Evolutionary conservation across 2,329 filamentous ascomycete species (phyloP), one percentile per base, ranked within the genome.

Genomic region (Aphanoascus verrucosus): DNA sequence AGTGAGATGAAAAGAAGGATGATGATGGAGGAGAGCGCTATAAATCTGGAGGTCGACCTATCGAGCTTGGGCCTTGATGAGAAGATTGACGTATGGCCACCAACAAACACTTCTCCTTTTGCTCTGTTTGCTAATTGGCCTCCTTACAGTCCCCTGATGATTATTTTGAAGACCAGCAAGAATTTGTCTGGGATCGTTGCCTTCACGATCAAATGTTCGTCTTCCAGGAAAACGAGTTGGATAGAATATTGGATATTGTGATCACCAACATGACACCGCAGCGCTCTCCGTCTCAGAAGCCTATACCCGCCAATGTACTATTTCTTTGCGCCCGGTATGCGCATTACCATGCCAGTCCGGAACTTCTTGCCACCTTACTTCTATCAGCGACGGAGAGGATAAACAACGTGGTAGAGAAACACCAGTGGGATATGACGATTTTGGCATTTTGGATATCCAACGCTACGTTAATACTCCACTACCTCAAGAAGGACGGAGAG

Each of bases 361-460:
- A 96, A 58, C 77, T 98, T 8, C 74, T 98, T 8, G 84, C 82
- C 15, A 85, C 85, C 42, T 79, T 97, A 23, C 79, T 98, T 14
- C 77, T 86, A 23, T 84, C 85, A 35, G 88, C 93, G 37, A 94
- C 94, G 79, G 88, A 94, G 64, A 93, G 91, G 69, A 97, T 98
- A 63, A 97, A 97, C 65, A 85, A 89, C 47, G 88, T 96, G 31
- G 89, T 98, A n/a, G 93, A 97, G 69, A 81, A 81, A 57, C 84
- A 91, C 64, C 93, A 98, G 66, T 97, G 93, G 93, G 93, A 98
- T 66, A 98, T 98, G 93, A 98, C 93, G 0, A 95, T 98, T 60
- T 75, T 98, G 37, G 93, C 93, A 1, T 98, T 98, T 66, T 98
- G 93, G 93, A 89, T 96, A 64, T 97, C 93, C 1, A 98, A 98